Conservation (phyloP, 331 rosid species). For the Malus hybrid region DNA sequence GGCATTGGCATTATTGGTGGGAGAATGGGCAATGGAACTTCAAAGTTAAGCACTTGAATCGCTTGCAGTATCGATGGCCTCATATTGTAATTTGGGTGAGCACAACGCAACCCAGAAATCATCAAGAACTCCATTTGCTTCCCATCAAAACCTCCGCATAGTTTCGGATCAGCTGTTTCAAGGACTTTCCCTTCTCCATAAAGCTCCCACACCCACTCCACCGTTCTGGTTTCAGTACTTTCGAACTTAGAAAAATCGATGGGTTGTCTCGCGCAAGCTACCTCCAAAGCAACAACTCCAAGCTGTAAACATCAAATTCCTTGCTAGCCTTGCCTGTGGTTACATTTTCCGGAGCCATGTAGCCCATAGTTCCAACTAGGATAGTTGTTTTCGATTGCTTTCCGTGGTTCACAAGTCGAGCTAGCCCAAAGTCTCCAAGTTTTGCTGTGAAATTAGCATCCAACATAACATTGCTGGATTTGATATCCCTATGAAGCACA, state of each 20-base stretch:
- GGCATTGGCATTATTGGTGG: no score
- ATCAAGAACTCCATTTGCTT: no score
- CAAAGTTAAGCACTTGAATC: no score
- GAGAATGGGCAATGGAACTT: no score
- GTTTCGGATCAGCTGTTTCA: background rate
- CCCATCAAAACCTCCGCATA: background rate
- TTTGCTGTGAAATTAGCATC: background rate
- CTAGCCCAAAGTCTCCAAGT: background rate
- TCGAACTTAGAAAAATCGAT: background rate
- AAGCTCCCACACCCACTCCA: slow-evolving; percentile 5
- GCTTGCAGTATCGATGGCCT: background rate
- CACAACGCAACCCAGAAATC: background rate
- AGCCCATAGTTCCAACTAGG: background rate
- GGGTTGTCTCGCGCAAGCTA: background rate
- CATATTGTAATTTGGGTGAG: background rate
- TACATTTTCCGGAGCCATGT: background rate
- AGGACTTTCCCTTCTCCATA: background rate
- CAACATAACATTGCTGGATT: background rate
- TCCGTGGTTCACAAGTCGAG: background rate
- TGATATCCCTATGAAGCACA: background rate
- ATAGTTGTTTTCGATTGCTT: background rate
- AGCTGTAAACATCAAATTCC: background rate
- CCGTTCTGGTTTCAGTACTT: background rate
- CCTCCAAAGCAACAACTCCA: background rate
- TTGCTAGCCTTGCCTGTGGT: slow-evolving; percentile 1